These are phyloP conservation scores for Hermanozyma aechmeae DNA, from an alignment of 805 yeast genomes.

Conservation along the genomic window DNA sequence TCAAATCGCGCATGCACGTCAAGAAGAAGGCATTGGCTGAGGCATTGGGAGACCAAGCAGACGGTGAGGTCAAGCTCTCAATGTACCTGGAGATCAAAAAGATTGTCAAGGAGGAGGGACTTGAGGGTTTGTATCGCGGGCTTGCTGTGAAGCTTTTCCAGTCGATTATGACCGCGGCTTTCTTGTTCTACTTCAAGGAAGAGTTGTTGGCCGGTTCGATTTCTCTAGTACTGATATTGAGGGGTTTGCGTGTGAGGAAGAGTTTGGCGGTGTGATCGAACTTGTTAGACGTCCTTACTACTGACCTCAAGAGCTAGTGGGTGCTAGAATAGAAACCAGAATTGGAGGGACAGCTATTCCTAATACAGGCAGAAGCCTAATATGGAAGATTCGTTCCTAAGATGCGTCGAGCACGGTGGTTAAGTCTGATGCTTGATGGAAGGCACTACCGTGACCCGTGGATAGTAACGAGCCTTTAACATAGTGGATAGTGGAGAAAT, in stretches of 20 bases:
- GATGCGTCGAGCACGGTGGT: too few species aligned
- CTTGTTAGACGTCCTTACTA: too few species aligned
- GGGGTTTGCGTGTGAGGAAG: slow-evolving; percentile 1
- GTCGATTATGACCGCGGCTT: slow-evolving; percentile 81
- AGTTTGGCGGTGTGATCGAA: too few species aligned
- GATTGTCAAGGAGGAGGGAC: slow-evolving; percentile 62
- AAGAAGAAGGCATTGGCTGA: slow-evolving; percentile 23
- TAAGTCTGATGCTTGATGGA: too few species aligned
- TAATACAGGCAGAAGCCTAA: too few species aligned
- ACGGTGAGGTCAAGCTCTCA: slow-evolving; percentile 18
- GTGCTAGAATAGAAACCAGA: too few species aligned
- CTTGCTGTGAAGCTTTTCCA: slow-evolving; percentile 71
- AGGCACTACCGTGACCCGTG: too few species aligned
- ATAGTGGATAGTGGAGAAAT: too few species aligned
- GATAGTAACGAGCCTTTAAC: too few species aligned
- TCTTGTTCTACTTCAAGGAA: slow-evolving; percentile 84
- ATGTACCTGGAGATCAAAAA: slow-evolving; percentile 45
- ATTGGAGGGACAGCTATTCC: too few species aligned
- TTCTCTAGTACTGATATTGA: slow-evolving; percentile 37
- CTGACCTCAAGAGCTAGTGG: too few species aligned
- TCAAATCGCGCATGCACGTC: slow-evolving; percentile 83
- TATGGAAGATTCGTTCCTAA: too few species aligned
- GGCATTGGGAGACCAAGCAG: slow-evolving; percentile 9
- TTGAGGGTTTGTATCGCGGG: slow-evolving; percentile 74
- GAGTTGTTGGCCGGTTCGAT: slow-evolving; percentile 60